These are phyloP conservation scores for Myriangium duriaei DNA, from an alignment of 2,329 filamentous ascomycete genomes.

Conservation along the genomic window DNA sequence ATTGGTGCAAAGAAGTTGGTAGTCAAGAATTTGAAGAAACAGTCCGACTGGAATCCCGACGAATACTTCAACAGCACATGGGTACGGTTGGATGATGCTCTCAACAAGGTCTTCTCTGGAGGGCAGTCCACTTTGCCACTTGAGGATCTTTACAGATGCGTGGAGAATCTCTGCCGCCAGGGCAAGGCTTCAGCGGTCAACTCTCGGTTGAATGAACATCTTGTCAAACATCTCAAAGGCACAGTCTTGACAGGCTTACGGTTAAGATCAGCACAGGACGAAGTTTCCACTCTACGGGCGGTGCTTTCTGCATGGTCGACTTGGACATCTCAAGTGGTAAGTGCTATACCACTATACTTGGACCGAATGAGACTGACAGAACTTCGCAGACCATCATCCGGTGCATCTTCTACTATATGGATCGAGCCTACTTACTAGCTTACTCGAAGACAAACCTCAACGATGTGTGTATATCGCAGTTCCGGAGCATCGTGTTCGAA, in stretches of 20 bases:
- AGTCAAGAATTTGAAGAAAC: slow-evolving; percentile 78
- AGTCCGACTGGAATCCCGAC: slow-evolving; percentile 52
- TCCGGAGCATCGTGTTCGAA: slow-evolving; percentile 50
- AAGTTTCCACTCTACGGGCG: slow-evolving; percentile 51
- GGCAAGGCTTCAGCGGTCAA: slow-evolving; percentile 58
- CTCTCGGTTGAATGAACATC: slow-evolving; percentile 51
- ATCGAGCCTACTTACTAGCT: slow-evolving; percentile 74
- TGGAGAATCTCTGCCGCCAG: slow-evolving; percentile 81
- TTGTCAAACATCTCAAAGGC: slow-evolving; percentile 48
- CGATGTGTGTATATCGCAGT: slow-evolving; percentile 66
- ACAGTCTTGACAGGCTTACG: slow-evolving; percentile 48
- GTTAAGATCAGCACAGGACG: slow-evolving; percentile 41
- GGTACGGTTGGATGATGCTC: slow-evolving; percentile 58
- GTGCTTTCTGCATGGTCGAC: slow-evolving; percentile 55
- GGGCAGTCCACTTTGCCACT: slow-evolving; percentile 54
- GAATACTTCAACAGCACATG: slow-evolving; percentile 68
- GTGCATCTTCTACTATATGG: slow-evolving; percentile 87
- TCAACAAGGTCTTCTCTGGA: slow-evolving; percentile 60
- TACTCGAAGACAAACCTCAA: slow-evolving; percentile 63
- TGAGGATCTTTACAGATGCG: slow-evolving; percentile 77
- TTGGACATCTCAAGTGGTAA: slow-evolving; percentile 68
- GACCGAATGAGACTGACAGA: slow-evolving; percentile 10
- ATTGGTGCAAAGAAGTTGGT: slow-evolving; percentile 71
- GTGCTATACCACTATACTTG: slow-evolving; percentile 17
- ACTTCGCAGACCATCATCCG: slow-evolving; percentile 54